Percentiles rank a stretch among this genome's conserved stretches.
Evolutionary conservation across 2,329 filamentous ascomycete genomes (phyloP).

Genomic region (Pseudohalonectria lignicola): DNA sequence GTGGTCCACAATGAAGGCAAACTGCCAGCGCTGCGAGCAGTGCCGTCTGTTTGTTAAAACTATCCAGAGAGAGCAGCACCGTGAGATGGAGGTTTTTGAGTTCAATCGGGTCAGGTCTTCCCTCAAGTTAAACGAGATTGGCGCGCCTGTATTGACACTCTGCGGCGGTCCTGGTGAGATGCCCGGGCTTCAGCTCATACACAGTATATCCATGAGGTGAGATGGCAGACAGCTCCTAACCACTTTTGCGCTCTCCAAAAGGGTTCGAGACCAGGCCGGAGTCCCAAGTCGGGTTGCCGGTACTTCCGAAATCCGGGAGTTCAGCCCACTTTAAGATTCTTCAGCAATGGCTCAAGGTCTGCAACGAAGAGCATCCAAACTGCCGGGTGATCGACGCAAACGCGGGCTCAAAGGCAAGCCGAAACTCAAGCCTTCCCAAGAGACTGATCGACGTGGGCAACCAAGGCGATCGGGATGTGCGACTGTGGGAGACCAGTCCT

Average conservation of each 20-base stretch:
- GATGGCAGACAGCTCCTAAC: no score
- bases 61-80: no score
- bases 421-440: neutral
- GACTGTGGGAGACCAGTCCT: constrained; percentile 3
- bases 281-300: neutral
- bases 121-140: no score
- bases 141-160: no score
- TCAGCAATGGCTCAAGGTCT: neutral
- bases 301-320: neutral
- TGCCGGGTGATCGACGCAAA: no score
- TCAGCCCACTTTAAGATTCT: neutral
- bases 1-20: no score
- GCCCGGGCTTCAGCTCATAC: neutral
- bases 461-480: neutral
- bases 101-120: no score
- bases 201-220: no score
- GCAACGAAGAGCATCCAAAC: neutral
- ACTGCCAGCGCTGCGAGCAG: no score
- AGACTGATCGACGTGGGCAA: neutral
- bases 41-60: no score
- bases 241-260: no score
- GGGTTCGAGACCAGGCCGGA: neutral
- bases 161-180: neutral
- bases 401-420: neutral
- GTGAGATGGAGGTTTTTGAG: no score